Percentiles rank a stretch among this genome's conserved stretches.
Conservation (phyloP, 352 stramenopile species). For the Phytopythium aichiense region DNA sequence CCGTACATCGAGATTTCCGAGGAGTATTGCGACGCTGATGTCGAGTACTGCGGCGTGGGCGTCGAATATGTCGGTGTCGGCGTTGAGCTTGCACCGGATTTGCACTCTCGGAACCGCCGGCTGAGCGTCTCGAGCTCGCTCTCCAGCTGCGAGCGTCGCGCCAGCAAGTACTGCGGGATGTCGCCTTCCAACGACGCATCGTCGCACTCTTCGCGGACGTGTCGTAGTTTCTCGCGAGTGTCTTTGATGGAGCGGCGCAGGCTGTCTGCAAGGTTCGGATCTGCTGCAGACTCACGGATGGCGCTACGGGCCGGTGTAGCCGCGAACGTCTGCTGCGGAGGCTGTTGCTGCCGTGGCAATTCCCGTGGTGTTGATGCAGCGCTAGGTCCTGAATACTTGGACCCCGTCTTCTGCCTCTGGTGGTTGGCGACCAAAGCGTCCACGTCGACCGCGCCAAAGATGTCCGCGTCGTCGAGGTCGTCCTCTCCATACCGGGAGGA, state of each 20-base stretch:
- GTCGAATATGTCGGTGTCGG: conserved; percentile 1
- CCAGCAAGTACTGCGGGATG: conserved; percentile 45
- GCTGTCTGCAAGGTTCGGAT: conserved; percentile 17
- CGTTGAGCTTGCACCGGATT: conserved; percentile 18
- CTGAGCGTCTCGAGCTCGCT: conserved; percentile 55
- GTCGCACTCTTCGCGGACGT: conserved; percentile 76
- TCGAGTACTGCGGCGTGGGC: conserved; percentile 1
- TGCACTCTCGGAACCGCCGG: conserved; percentile 53
- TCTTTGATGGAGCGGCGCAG: conserved; percentile 52
- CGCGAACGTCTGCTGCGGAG: not conserved
- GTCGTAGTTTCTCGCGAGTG: conserved; percentile 55
- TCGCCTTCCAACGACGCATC: conserved; percentile 80
- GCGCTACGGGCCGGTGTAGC: not conserved
- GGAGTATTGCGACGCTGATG: conserved; percentile 4
- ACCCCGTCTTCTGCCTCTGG: conserved; percentile 15
- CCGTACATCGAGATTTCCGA: conserved; percentile 8
- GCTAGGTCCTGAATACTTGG: not conserved
- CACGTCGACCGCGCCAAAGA: conserved; percentile 39
- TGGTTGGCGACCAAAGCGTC: conserved; percentile 51
- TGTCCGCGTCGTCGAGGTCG: conserved; percentile 26
- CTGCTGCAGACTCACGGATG: not conserved
- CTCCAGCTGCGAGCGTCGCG: conserved; percentile 47
- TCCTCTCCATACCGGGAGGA: not conserved
- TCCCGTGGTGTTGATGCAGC: not conserved
- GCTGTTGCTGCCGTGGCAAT: not conserved